These are phyloP conservation scores for Lepidium africanum DNA, from an alignment of 345 rosid species.

Conservation along the genomic window DNA sequence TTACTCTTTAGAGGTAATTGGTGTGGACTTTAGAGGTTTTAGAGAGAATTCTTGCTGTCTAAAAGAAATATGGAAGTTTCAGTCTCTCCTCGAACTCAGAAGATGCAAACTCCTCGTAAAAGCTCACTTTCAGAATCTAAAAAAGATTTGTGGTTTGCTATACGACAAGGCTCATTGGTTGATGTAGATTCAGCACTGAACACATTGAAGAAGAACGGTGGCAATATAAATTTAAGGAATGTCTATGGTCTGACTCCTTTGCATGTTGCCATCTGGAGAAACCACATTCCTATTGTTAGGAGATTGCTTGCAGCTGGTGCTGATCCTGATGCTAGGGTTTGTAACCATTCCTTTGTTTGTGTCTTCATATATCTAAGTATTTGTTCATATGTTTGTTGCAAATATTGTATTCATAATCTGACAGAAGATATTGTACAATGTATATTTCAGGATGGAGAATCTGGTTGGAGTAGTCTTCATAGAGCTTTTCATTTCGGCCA, in stretches of 20 bases:
- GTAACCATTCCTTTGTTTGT: conserved; percentile 26
- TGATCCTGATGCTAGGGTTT: conserved; percentile 96
- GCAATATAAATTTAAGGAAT: conserved; percentile 66
- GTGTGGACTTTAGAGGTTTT: not conserved
- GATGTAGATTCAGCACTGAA: conserved; percentile 70
- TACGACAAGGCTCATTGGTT: conserved; percentile 72
- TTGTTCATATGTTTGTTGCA: too few species aligned
- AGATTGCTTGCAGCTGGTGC: conserved; percentile 93
- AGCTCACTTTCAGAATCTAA: conserved; percentile 30
- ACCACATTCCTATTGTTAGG: conserved; percentile 76
- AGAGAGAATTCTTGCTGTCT: not conserved
- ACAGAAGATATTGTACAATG: not conserved
- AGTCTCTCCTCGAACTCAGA: conserved; percentile 55
- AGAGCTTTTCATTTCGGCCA: conserved; percentile 97
- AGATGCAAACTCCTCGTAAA: conserved; percentile 54
- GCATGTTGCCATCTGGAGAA: conserved; percentile 92
- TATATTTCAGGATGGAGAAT: conserved; percentile 86
- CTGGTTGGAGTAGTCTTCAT: conserved; percentile 98
- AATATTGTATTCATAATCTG: not conserved
- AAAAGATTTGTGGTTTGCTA: conserved; percentile 75
- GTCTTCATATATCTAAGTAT: not conserved
- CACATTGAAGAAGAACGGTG: conserved; percentile 73
- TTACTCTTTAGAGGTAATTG: not conserved
- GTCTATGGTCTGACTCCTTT: conserved; percentile 76
- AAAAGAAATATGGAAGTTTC: conserved; percentile 41